These are phyloP conservation scores for Linum trigynum DNA, from an alignment of 345 rosid species.

Conservation along the genomic window DNA sequence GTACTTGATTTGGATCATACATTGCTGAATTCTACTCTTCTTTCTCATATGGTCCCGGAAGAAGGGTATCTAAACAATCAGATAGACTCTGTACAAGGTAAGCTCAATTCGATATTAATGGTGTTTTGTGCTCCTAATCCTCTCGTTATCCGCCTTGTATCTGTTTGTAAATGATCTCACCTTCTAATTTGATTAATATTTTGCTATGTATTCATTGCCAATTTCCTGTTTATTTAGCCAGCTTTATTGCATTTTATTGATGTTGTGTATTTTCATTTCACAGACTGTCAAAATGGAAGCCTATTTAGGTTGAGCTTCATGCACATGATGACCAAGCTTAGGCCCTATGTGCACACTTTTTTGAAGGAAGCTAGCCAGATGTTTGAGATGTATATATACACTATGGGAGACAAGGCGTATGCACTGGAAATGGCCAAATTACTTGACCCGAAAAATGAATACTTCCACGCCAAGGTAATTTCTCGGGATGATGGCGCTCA, in stretches of 20 bases:
- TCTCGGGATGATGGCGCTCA: conserved; percentile 92
- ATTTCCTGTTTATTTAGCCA: neutral
- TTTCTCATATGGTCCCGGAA: conserved; percentile 43
- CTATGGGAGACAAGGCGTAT: conserved; percentile 86
- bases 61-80: conserved; percentile 73
- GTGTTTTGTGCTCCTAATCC: neutral
- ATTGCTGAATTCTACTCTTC: conserved; percentile 63
- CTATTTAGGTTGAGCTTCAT: conserved; percentile 64
- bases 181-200: too few species aligned
- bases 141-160: too few species aligned
- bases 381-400: conserved; percentile 85
- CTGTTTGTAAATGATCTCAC: too few species aligned
- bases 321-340: conserved; percentile 85
- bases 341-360: conserved; percentile 72
- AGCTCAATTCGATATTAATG: neutral
- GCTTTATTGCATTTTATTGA: neutral
- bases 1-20: conserved; percentile 93
- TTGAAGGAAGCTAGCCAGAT: conserved; percentile 75
- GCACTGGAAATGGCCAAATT: conserved; percentile 84
- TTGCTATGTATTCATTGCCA: too few species aligned
- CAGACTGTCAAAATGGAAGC: conserved; percentile 58
- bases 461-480: conserved; percentile 54
- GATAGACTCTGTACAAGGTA: conserved; percentile 63
- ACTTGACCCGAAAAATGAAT: conserved; percentile 67
- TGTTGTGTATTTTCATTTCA: neutral